A percentile compares a stretch with the other conserved stretches of the same genome.
Conservation (phyloP, 2,329 filamentous ascomycete species). For the Aspergillus novoparasiticus region DNA sequence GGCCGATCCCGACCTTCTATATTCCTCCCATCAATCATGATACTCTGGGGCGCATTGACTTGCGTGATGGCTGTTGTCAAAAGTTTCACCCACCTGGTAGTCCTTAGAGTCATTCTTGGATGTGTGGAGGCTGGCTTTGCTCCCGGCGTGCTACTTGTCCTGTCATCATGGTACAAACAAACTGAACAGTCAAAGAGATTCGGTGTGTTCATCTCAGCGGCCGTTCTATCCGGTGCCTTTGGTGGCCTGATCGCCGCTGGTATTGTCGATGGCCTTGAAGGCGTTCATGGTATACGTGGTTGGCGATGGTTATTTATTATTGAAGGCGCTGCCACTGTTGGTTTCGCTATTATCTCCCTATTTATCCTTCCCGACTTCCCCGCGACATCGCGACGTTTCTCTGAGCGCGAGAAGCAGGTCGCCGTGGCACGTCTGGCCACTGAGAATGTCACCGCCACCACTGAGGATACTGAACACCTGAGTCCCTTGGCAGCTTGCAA, state of each 20-base stretch:
- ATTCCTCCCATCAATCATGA: constrained; percentile 56
- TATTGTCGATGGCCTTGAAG: constrained; percentile 52
- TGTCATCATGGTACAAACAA: constrained; percentile 63
- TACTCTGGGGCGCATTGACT: constrained; percentile 55
- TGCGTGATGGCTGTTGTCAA: constrained; percentile 55
- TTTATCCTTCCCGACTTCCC: constrained; percentile 57
- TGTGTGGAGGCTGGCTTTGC: constrained; percentile 29
- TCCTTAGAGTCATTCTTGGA: constrained; percentile 36
- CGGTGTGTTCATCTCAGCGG: constrained; percentile 61
- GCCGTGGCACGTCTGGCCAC: constrained; percentile 27
- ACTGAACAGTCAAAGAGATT: constrained; percentile 61
- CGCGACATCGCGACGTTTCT: constrained; percentile 47
- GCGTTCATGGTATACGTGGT: constrained; percentile 47
- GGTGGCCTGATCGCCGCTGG: constrained; percentile 54
- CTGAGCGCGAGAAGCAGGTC: constrained; percentile 26
- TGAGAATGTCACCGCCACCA: constrained; percentile 21
- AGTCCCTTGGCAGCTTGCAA: constrained; percentile 23
- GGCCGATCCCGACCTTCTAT: constrained; percentile 51
- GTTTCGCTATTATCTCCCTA: constrained; percentile 44
- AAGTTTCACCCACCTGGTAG: constrained; percentile 52
- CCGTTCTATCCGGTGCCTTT: constrained; percentile 59
- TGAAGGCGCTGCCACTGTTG: constrained; percentile 48
- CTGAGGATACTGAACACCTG: constrained; percentile 16
- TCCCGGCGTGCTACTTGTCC: constrained; percentile 35
- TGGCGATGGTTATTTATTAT: constrained; percentile 58